A percentile compares a stretch with the other conserved stretches of the same genome.
These are phyloP conservation scores for Globisporangium spiculum DNA, from an alignment of 352 stramenopile genomes.

Conservation along the genomic window DNA sequence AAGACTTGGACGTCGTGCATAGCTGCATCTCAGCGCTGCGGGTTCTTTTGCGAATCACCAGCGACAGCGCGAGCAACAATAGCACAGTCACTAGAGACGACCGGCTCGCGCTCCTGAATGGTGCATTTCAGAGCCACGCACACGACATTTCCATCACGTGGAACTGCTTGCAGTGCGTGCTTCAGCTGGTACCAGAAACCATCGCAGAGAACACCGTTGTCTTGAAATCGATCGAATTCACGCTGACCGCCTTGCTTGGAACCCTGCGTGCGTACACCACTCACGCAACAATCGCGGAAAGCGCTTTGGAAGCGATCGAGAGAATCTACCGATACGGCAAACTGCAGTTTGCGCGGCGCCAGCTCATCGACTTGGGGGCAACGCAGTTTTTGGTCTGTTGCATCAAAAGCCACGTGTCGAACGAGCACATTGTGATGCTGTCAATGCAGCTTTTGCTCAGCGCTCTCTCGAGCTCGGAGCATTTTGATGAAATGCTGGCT, in stretches of 20 bases:
- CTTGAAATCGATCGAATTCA: background rate
- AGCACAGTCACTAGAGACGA: background rate
- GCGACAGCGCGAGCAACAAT: background rate
- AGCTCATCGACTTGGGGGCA: background rate
- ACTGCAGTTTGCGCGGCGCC: background rate
- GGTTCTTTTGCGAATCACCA: background rate
- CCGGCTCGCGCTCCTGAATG: slow-evolving; percentile 5
- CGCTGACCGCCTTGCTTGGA: background rate
- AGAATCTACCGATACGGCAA: slow-evolving; percentile 1
- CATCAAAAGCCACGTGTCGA: background rate
- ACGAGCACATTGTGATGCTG: background rate
- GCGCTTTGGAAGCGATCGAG: slow-evolving; percentile 1
- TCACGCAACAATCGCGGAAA: background rate
- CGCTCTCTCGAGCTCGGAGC: slow-evolving; percentile 3
- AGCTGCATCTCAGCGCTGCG: slow-evolving; percentile 4
- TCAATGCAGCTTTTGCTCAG: slow-evolving; percentile 6
- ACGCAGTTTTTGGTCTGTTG: background rate
- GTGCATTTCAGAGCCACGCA: background rate
- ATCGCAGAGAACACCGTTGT: background rate
- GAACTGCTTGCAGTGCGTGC: slow-evolving; percentile 3
- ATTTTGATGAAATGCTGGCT: background rate
- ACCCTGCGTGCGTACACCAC: background rate
- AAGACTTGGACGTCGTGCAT: slow-evolving; percentile 7
- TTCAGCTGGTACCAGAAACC: background rate
- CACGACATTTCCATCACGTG: slow-evolving; percentile 6